These are phyloP conservation scores for Lipomyces mesembrius DNA, from an alignment of 805 yeast genomes.

Conservation along the genomic window DNA sequence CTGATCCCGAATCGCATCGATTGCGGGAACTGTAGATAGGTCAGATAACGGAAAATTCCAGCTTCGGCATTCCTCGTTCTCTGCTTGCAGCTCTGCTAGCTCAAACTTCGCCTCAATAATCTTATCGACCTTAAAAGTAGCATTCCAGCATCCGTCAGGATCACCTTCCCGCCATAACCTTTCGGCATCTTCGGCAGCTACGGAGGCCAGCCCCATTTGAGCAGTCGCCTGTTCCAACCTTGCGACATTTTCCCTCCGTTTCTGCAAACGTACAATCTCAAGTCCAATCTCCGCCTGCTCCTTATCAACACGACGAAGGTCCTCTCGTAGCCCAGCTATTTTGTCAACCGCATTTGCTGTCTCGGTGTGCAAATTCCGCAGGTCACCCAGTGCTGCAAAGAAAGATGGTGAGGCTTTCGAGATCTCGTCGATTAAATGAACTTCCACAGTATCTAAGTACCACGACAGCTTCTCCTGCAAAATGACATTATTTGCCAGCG, in stretches of 20 bases:
- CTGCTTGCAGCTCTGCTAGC: constrained; percentile 17
- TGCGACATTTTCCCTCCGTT: constrained; percentile 62
- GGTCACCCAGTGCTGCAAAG: constrained; percentile 80
- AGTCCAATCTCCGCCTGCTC: constrained; percentile 59
- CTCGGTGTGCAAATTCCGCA: constrained; percentile 63
- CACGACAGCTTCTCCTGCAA: constrained; percentile 79
- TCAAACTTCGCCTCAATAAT: constrained; percentile 58
- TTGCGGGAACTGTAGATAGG: constrained; percentile 55
- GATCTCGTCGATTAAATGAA: constrained; percentile 78
- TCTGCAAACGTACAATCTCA: constrained; percentile 54
- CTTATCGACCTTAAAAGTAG: constrained; percentile 60
- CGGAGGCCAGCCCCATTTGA: constrained; percentile 56
- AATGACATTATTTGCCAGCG: constrained; percentile 56
- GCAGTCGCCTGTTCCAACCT: constrained; percentile 64
- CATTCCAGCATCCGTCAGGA: constrained; percentile 60
- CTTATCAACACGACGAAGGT: constrained; percentile 54
- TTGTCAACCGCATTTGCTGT: constrained; percentile 57
- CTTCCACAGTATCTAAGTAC: constrained; percentile 84
- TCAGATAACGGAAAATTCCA: constrained; percentile 49
- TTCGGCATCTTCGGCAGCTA: constrained; percentile 57
- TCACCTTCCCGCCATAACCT: constrained; percentile 50
- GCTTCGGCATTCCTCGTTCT: constrained; percentile 34
- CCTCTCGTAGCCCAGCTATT: constrained; percentile 53
- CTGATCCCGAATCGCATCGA: constrained; percentile 56
- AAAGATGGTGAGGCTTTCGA: constrained; percentile 83